A percentile compares a stretch with the other conserved stretches of the same genome.
These are phyloP conservation scores for Fusarium sarcochroum DNA, from an alignment of 2,329 filamentous ascomycete genomes.

Conservation along the genomic window DNA sequence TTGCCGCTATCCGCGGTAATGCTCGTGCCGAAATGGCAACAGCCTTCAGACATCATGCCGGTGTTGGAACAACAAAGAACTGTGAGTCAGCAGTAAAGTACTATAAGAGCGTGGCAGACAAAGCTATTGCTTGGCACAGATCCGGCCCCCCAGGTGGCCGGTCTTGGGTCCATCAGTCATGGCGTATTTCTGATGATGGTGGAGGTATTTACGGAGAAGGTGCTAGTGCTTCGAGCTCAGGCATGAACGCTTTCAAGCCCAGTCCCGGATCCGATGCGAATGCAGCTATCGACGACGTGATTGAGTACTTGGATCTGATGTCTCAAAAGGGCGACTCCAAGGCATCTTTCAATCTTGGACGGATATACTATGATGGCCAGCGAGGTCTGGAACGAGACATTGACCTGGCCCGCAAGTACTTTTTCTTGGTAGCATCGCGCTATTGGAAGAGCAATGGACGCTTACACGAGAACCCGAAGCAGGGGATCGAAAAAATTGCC, in stretches of 20 bases:
- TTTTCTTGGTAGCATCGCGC: slow-evolving; percentile 81
- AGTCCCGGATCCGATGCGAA: slow-evolving; percentile 83
- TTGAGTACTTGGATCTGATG: slow-evolving; percentile 93
- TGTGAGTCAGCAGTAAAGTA: slow-evolving; percentile 89
- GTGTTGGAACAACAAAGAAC: slow-evolving; percentile 86
- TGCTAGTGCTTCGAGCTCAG: slow-evolving; percentile 90
- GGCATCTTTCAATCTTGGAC: slow-evolving; percentile 87
- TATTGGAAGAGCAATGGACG: slow-evolving; percentile 89
- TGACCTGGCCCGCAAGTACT: slow-evolving; percentile 82
- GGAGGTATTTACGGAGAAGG: slow-evolving; percentile 97
- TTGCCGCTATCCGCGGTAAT: slow-evolving; percentile 88
- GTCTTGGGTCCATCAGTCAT: slow-evolving; percentile 81
- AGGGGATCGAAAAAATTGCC: slow-evolving; percentile 81
- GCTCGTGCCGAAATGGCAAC: slow-evolving; percentile 93
- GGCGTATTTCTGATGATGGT: slow-evolving; percentile 88
- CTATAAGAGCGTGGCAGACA: slow-evolving; percentile 94
- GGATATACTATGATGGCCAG: slow-evolving; percentile 90
- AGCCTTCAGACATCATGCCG: slow-evolving; percentile 86
- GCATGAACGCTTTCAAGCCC: slow-evolving; percentile 81
- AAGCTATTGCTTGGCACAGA: slow-evolving; percentile 88
- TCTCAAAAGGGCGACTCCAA: slow-evolving; percentile 91
- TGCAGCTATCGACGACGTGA: slow-evolving; percentile 90
- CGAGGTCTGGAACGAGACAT: slow-evolving; percentile 81
- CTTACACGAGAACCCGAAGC: slow-evolving; percentile 76
- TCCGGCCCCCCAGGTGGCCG: slow-evolving; percentile 92